phyloP scores from a whole-genome alignment of 306 rosid species.

The Coriaria nepalensis region DNA sequence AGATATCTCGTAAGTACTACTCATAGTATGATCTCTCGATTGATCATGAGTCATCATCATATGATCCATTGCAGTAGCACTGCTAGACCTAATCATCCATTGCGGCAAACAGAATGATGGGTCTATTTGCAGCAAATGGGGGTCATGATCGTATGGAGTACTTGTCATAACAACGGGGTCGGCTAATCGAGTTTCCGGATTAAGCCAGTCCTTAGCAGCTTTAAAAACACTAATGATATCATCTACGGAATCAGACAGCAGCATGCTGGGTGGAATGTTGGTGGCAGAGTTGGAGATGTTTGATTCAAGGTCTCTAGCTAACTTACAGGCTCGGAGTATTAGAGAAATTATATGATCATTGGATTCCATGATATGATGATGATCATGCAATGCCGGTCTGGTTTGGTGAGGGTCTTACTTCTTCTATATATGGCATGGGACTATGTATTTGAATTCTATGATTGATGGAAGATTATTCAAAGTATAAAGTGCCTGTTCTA shows the following conservation, averaged over 20 bases:
- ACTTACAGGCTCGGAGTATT: slow-evolving; percentile 28
- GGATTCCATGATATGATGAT: slow-evolving; percentile 4
- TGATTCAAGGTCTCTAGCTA: slow-evolving; percentile 29
- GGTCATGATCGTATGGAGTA: no score
- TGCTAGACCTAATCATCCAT: no score
- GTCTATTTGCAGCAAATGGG: no score
- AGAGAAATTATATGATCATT: slow-evolving; percentile 31
- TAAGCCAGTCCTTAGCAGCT: slow-evolving; percentile 18
- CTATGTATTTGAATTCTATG: no score
- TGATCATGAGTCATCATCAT: no score
- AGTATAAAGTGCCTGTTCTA: slow-evolving; percentile 15
- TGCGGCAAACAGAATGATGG: no score
- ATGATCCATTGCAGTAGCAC: no score
- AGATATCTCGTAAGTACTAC: no score
- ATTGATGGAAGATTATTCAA: background rate
- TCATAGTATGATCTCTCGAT: no score
- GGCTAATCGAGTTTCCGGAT: background rate
- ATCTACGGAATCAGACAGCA: slow-evolving; percentile 23
- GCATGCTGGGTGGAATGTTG: slow-evolving; percentile 14
- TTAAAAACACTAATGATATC: slow-evolving; percentile 22
- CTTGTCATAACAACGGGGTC: background rate
- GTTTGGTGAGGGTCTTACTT: background rate
- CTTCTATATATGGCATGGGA: no score
- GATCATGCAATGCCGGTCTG: background rate
- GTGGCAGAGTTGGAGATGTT: slow-evolving; percentile 19